Base-by-base conservation (phyloP, 805 yeast species). In the Saccharomycopsis sp. region DNA sequence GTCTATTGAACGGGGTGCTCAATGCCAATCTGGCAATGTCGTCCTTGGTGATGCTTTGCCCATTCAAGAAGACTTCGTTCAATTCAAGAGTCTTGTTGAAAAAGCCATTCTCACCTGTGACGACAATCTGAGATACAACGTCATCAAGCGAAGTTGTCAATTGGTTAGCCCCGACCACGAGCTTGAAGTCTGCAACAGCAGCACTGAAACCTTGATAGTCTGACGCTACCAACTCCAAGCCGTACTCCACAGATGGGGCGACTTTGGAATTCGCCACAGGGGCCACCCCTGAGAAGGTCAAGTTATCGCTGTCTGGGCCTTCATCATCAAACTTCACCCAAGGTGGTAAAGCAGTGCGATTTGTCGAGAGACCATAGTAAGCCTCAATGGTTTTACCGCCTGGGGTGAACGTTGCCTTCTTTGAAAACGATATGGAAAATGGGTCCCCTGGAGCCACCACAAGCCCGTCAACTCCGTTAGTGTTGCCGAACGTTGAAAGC, bases 161-260 rank as follows among this genome's bases (percentile, higher is more conserved):
- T 48, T 73, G 79, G 57, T 92, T 96, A 7, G 94, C 95, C 31
- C 98, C 98, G 27, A 89, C 80, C 19, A 80, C 64, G 27, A 92
- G 63, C 45, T 74, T 67, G 62, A 92, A 92, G 22, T 71, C 61
- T 2, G 82, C 78, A 49, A 69, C 75, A 3, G 77, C 78, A 13
- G 83, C 87, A 1, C 92, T 64, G 55, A 58, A 87, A 1, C 94
- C 95, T 19, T 60, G 59, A 53, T 75, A 74, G 53, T 87, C 95
- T 1, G 94, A 67, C 1, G 88, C 96, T 42, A 87, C 76, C 50
- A 88, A 69, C 33, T 75, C 67, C 50, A 89, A 76, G 13, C 73
- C 69, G 57, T 75, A 92, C 31, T 67, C 63, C 49, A 74, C 67
- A 30, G 94, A 84, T 8, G 96, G 97, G 1, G 98, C 98, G 51